Evolutionary conservation across 2,329 filamentous ascomycete species (phyloP).

Genomic region (Stagonosporopsis tanaceti): DNA sequence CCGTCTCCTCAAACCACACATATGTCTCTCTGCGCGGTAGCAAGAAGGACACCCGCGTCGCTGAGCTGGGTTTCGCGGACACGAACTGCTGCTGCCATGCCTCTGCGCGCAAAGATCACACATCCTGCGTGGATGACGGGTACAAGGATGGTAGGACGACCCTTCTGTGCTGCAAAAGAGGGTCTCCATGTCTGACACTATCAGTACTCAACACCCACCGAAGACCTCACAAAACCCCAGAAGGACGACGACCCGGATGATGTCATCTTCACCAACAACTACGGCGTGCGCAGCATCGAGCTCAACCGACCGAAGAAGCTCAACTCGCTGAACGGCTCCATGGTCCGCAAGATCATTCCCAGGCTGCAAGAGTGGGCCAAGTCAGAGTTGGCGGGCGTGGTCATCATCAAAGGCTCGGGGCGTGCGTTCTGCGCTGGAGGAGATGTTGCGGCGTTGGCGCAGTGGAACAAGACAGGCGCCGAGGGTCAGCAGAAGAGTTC

Average conservation of each 20-base stretch:
- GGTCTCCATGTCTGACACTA: conserved; percentile 19
- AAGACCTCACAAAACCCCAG: conserved; percentile 60
- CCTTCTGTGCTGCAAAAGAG: conserved; percentile 4
- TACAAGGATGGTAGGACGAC: conserved; percentile 58
- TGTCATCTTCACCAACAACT: conserved; percentile 88
- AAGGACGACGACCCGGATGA: conserved; percentile 81
- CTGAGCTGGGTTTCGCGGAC: conserved; percentile 50
- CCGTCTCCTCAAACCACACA: conserved; percentile 25
- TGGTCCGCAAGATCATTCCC: conserved; percentile 93
- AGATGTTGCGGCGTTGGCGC: conserved; percentile 82
- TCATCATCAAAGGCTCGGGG: conserved; percentile 91
- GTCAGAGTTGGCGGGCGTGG: conserved; percentile 89
- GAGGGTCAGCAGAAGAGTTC: conserved; percentile 77
- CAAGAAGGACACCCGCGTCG: conserved; percentile 51
- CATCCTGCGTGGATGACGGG: conserved; percentile 63
- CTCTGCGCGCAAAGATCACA: conserved; percentile 78
- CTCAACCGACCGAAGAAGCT: conserved; percentile 92
- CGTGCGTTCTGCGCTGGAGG: conserved; percentile 91
- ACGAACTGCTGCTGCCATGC: conserved; percentile 65
- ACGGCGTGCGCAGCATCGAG: conserved; percentile 89
- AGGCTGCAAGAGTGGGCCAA: conserved; percentile 92
- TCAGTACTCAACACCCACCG: conserved; percentile 47
- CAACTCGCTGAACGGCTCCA: conserved; percentile 91
- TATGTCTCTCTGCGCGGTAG: conserved; percentile 57
- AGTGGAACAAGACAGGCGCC: conserved; percentile 71